A percentile compares a stretch with the other conserved stretches of the same genome.
Conservation (phyloP, 352 stramenopile species). For the Globisporangium ultimum region DNA sequence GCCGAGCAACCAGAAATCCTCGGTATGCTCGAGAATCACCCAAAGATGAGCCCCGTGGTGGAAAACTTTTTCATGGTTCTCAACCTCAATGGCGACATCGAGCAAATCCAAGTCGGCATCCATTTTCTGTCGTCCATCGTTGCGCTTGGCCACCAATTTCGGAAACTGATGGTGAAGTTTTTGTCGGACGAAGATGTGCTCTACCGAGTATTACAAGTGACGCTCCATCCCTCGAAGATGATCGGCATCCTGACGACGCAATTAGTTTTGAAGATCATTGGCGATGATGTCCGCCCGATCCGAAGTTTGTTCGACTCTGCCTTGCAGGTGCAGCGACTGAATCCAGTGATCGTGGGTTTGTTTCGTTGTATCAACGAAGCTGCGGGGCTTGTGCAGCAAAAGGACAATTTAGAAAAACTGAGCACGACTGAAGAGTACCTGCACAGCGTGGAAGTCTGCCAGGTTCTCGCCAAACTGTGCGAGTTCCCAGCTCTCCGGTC, state of each 20-base stretch:
- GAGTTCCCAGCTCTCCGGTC: conserved; percentile 41
- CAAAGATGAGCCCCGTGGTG: conserved; percentile 43
- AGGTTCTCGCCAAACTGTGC: conserved; percentile 59
- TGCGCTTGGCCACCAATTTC: conserved; percentile 54
- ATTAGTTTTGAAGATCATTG: conserved; percentile 57
- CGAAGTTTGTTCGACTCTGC: conserved; percentile 42
- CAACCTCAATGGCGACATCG: conserved; percentile 60
- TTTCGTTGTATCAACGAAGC: conserved; percentile 57
- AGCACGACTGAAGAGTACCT: conserved; percentile 62
- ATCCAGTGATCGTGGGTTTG: conserved; percentile 46
- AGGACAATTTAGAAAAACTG: conserved; percentile 37
- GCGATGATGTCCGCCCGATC: conserved; percentile 53
- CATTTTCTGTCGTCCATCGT: conserved; percentile 62
- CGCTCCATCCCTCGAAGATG: conserved; percentile 65
- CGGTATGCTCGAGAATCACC: conserved; percentile 39
- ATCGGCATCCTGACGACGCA: conserved; percentile 45
- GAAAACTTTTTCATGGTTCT: conserved; percentile 55
- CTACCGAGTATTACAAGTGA: conserved; percentile 63
- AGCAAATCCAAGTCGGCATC: conserved; percentile 54
- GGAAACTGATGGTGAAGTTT: conserved; percentile 47
- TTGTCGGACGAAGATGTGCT: conserved; percentile 59
- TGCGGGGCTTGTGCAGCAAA: conserved; percentile 34
- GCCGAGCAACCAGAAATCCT: conserved; percentile 55
- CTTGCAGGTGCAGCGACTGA: conserved; percentile 32
- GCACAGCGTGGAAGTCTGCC: conserved; percentile 54